A percentile compares a stretch with the other conserved stretches of the same genome.
These are phyloP conservation scores for Nemania sp. DNA, from an alignment of 2,329 filamentous ascomycete genomes.

Conservation along the genomic window DNA sequence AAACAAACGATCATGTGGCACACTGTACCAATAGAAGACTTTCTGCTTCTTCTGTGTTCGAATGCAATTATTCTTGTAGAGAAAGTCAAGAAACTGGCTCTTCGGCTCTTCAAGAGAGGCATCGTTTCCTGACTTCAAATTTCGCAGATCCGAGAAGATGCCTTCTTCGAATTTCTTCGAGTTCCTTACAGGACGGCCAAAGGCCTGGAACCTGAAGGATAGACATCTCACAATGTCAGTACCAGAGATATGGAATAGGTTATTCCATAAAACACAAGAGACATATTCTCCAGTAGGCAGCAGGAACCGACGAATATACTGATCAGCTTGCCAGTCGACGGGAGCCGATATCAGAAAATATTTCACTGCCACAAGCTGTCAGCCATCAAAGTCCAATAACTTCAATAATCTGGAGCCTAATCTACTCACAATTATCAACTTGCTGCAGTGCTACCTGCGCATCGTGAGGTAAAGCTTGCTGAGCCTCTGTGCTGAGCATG, in stretches of 20 bases:
- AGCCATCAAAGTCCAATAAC: constrained; percentile 27
- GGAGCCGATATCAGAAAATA: constrained; percentile 99
- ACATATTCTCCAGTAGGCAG: constrained; percentile 98
- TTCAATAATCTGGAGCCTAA: not conserved
- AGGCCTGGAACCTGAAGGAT: constrained; percentile 97
- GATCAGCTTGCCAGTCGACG: constrained; percentile 95
- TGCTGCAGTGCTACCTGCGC: constrained; percentile 97
- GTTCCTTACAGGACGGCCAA: constrained; percentile 97
- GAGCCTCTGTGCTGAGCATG: constrained; percentile 95
- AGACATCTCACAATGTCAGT: constrained; percentile 98
- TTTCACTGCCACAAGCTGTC: constrained; percentile 69
- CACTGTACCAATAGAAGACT: constrained; percentile 99
- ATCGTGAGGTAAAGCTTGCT: constrained; percentile 94
- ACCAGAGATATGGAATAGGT: constrained; percentile 98
- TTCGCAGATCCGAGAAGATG: constrained; percentile 97
- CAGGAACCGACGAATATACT: constrained; percentile 94
- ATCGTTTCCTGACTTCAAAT: constrained; percentile 97
- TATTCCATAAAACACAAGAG: constrained; percentile 98
- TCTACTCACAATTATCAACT: constrained; percentile 87
- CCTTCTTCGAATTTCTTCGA: constrained; percentile 99
- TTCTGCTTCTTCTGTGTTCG: constrained; percentile 99
- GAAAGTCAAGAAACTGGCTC: constrained; percentile 95
- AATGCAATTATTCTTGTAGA: constrained; percentile 99
- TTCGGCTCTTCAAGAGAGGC: constrained; percentile 98
- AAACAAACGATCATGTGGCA: constrained; percentile 95